Evolutionary conservation across 2,329 filamentous ascomycete species (phyloP), one percentile per base, ranked within the genome.

Genomic region (Xylaria sp.): DNA sequence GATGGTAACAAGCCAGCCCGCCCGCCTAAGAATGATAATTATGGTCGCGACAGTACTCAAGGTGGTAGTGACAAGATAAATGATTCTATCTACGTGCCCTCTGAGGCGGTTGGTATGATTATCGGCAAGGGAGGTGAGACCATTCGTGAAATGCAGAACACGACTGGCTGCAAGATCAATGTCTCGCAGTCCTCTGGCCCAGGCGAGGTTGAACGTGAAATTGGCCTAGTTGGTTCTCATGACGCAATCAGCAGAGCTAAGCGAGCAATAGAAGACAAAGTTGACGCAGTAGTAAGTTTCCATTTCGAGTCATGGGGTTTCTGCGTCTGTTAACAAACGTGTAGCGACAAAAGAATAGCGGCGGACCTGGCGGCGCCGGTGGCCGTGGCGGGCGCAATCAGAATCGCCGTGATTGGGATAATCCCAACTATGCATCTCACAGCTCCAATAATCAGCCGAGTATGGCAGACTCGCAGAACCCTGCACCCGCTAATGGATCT

Each of bases 41-140:
- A 81, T 56, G 79, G 76, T 58, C 81, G 82, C 68, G 82, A 84
- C 60, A 78, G 78, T 64, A 80, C 78, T 34, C 82, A 80, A 64
- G 80, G 75, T 45, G 77, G 78, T 30, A 78, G 76, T 61, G 91
- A 92, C 73, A 95, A 94, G 82, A 86, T 92, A 75, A 94, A 91
- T 75, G 93, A 97, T 76, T 90, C 89, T 48, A 93, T 97, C 70
- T 90, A 89, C 73, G 93, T 97, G 9, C 94, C 94, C 12, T 95
- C 93, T 24, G 94, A 97, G 78, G 92, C 94, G 5, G 94, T 97
- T 63, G 94, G 94, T 69, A 97, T 97, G 94, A 97, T 97, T 72
- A 97, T 97, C 69, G 94, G 94, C 72, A 97, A 97, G 84, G 92
- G 93, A 65, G 94, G 94, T 72, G 94, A 97, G 82, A 97, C 94